Percentiles rank a stretch among this genome's conserved stretches.
These are phyloP conservation scores for Phytophthora chlamydospora DNA, from an alignment of 352 stramenopile genomes.

Conservation along the genomic window DNA sequence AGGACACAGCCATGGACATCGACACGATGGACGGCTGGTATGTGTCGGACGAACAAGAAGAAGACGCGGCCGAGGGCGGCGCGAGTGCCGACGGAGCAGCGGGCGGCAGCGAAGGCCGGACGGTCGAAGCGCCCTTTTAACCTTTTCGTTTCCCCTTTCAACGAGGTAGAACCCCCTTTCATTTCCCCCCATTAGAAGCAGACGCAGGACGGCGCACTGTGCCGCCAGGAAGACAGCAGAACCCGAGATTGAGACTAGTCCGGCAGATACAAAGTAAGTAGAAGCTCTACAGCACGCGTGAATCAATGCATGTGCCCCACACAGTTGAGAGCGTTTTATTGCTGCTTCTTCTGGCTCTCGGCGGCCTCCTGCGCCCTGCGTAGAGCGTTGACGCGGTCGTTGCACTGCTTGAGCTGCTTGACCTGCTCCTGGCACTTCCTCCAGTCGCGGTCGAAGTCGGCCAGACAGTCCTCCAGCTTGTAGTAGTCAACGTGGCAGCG, in stretches of 20 bases:
- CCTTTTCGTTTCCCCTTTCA: conserved; percentile 21
- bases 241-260: conserved; percentile 5
- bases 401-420: conserved; percentile 80
- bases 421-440: conserved; percentile 86
- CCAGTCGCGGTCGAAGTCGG: conserved; percentile 84
- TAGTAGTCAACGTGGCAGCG: conserved; percentile 86
- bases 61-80: conserved; percentile 47
- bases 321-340: conserved; percentile 4
- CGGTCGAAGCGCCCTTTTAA: conserved; percentile 81
- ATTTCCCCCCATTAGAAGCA: conserved; percentile 29
- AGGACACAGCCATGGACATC: conserved; percentile 89
- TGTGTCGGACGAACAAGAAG: conserved; percentile 83
- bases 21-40: conserved; percentile 92
- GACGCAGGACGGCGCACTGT: conserved; percentile 12
- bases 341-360: conserved; percentile 5
- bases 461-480: conserved; percentile 85
- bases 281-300: conserved; percentile 14
- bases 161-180: conserved; percentile 25
- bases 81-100: conserved; percentile 17
- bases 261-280: conserved; percentile 33
- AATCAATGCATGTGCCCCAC: conserved; percentile 34
- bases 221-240: conserved; percentile 7
- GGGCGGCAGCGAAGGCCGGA: conserved; percentile 45
- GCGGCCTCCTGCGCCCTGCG: conserved; percentile 45
- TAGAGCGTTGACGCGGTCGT: conserved; percentile 66